Conservation (phyloP, 441 rosid genomes). For the Biscutella laevigata region DNA sequence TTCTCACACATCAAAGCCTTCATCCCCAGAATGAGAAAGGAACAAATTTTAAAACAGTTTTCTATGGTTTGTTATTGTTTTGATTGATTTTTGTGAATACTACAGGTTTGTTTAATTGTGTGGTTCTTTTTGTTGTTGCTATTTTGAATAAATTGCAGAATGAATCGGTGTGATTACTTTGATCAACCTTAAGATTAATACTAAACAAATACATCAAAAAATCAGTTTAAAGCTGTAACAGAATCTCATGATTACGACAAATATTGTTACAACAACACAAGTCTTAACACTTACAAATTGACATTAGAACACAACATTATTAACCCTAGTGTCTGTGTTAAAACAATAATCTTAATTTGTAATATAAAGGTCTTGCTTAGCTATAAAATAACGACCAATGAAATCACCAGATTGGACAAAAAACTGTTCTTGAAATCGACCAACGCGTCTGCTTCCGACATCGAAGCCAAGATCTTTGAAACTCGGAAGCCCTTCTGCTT, state of each 20-base stretch:
- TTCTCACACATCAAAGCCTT: constrained; percentile 60
- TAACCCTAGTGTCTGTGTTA: too few species aligned
- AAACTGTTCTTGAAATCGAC: constrained; percentile 82
- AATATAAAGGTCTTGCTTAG: constrained; percentile 73
- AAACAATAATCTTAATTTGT: constrained; percentile 16
- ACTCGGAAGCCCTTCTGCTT: constrained; percentile 82
- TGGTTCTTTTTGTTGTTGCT: not conserved
- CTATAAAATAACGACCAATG: constrained; percentile 58
- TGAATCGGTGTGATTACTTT: too few species aligned
- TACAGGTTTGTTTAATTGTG: constrained; percentile 15
- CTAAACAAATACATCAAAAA: too few species aligned
- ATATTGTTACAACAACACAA: too few species aligned
- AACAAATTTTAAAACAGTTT: not conserved
- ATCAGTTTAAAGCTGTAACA: too few species aligned
- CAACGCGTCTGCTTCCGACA: constrained; percentile 63
- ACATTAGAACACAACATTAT: too few species aligned
- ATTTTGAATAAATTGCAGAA: constrained; percentile 16
- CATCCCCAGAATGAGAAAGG: constrained; percentile 33
- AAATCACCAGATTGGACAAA: constrained; percentile 47
- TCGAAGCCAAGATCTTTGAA: constrained; percentile 79
- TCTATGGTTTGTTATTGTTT: not conserved
- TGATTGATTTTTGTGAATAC: constrained; percentile 26
- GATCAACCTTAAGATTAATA: too few species aligned
- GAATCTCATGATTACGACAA: too few species aligned
- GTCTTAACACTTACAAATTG: too few species aligned